These are phyloP conservation scores for Catenaria anguillulae DNA, from an alignment of 371 early-diverging fungal genomes.

Conservation along the genomic window DNA sequence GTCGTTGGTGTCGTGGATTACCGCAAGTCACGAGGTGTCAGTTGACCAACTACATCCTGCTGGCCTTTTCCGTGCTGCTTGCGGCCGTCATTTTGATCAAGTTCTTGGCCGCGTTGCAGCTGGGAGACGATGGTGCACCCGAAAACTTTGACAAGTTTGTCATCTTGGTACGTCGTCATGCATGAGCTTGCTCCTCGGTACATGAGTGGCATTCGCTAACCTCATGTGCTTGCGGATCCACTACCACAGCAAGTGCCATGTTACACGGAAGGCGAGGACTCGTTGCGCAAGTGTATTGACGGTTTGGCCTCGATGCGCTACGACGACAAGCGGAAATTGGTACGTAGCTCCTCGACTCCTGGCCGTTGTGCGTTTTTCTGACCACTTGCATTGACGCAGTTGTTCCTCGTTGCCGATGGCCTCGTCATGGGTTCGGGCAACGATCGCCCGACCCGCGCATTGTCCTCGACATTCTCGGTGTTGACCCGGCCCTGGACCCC, in stretches of 20 bases:
- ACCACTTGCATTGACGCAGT: too few relatives aligned
- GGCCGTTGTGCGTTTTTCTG: too few relatives aligned
- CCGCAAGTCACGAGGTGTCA: constrained; percentile 64
- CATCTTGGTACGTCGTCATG: too few relatives aligned
- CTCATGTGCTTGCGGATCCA: too few relatives aligned
- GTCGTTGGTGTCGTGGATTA: constrained; percentile 78
- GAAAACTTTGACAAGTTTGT: constrained; percentile 83
- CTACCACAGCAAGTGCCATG: constrained; percentile 90
- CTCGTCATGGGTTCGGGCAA: constrained; percentile 85
- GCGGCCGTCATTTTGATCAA: constrained; percentile 72
- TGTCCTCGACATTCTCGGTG: constrained; percentile 68
- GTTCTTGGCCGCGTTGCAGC: constrained; percentile 78
- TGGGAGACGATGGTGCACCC: constrained; percentile 54
- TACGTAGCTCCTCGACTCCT: too few relatives aligned
- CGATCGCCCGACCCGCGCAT: constrained; percentile 75
- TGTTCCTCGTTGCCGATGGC: constrained; percentile 54
- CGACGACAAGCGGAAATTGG: constrained; percentile 34
- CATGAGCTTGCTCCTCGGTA: too few relatives aligned
- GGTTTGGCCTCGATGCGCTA: constrained; percentile 80
- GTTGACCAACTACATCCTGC: constrained; percentile 75
- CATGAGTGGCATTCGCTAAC: too few relatives aligned
- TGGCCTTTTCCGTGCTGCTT: constrained; percentile 61
- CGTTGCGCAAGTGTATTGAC: constrained; percentile 83
- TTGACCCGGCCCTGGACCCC: constrained; percentile 51
- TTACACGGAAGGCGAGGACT: constrained; percentile 93